Percentiles rank a stretch among this genome's conserved stretches.
These are phyloP conservation scores for Schwanniomyces pseudopolymorphus DNA, from an alignment of 805 yeast genomes.

Conservation along the genomic window DNA sequence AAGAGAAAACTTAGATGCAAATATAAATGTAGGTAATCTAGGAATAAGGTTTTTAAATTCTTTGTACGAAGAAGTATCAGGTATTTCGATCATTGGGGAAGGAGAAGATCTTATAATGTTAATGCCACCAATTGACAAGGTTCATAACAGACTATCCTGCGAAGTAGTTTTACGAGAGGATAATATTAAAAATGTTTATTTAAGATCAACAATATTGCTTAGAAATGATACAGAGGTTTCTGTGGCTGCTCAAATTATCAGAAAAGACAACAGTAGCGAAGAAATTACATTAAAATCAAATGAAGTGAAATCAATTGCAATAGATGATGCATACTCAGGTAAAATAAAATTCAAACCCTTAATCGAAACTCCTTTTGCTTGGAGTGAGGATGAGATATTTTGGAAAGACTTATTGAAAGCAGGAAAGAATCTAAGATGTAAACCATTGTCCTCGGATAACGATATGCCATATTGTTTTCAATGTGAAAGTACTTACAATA, in stretches of 20 bases:
- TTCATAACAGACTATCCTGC: slow-evolving; percentile 74
- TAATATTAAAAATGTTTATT: slow-evolving; percentile 72
- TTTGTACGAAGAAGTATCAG: slow-evolving; percentile 50
- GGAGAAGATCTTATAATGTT: slow-evolving; percentile 78
- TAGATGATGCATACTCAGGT: slow-evolving; percentile 62
- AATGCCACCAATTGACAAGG: slow-evolving; percentile 57
- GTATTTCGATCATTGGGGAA: slow-evolving; percentile 71
- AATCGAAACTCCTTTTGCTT: slow-evolving; percentile 53
- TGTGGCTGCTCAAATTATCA: slow-evolving; percentile 45
- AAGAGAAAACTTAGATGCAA: slow-evolving; percentile 75
- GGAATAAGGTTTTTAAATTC: slow-evolving; percentile 63
- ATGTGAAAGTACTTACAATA: slow-evolving; percentile 63
- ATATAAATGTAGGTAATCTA: slow-evolving; percentile 57
- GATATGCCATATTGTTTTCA: slow-evolving; percentile 63
- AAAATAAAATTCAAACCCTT: slow-evolving; percentile 63
- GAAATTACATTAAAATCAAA: slow-evolving; percentile 51
- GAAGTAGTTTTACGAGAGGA: slow-evolving; percentile 70
- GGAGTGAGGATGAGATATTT: slow-evolving; percentile 61
- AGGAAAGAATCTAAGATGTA: slow-evolving; percentile 62
- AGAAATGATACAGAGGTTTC: slow-evolving; percentile 62
- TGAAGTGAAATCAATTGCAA: slow-evolving; percentile 65
- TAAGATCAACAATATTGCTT: slow-evolving; percentile 73
- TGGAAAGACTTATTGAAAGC: slow-evolving; percentile 63
- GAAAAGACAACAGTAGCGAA: slow-evolving; percentile 30
- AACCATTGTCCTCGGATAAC: slow-evolving; percentile 36